These are phyloP conservation scores for Coleophoma crateriformis DNA, from an alignment of 2,329 filamentous ascomycete genomes.

Conservation along the genomic window DNA sequence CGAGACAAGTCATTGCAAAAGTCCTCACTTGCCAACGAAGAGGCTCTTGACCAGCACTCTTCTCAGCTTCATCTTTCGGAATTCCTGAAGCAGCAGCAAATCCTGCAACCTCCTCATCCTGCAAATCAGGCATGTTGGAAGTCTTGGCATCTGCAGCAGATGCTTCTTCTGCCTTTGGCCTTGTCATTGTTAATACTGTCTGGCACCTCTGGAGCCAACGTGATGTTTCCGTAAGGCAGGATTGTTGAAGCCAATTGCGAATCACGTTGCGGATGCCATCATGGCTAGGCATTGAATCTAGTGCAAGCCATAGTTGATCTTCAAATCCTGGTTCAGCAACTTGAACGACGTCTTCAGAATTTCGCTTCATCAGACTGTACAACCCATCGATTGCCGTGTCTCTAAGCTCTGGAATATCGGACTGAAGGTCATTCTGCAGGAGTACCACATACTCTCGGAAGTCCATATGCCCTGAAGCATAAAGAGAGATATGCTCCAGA, in stretches of 20 bases:
- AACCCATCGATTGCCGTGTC: conserved; percentile 82
- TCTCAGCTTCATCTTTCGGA: conserved; percentile 48
- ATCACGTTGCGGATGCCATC: conserved; percentile 82
- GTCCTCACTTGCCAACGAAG: conserved; percentile 93
- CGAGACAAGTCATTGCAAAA: conserved; percentile 86
- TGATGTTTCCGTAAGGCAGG: conserved; percentile 71
- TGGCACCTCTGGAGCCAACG: conserved; percentile 90
- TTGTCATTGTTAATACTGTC: conserved; percentile 81
- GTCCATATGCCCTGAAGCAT: conserved; percentile 82
- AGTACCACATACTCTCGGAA: conserved; percentile 78
- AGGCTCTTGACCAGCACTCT: conserved; percentile 69
- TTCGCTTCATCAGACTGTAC: conserved; percentile 91
- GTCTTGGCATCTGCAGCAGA: conserved; percentile 38
- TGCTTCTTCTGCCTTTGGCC: conserved; percentile 54
- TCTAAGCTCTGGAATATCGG: conserved; percentile 61
- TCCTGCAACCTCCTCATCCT: conserved; percentile 94
- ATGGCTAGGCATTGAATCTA: conserved; percentile 73
- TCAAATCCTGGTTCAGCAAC: conserved; percentile 76
- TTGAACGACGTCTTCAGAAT: conserved; percentile 75
- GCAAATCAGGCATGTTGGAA: conserved; percentile 65
- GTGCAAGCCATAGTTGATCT: conserved; percentile 84
- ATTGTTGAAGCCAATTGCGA: conserved; percentile 89
- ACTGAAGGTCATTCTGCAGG: conserved; percentile 72
- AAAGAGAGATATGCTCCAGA: conserved; percentile 85
- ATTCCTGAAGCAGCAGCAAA: conserved; percentile 71